phyloP scores from a whole-genome alignment of 202 grass and related monocot genomes.

The Miscanthus sacchariflorus region DNA sequence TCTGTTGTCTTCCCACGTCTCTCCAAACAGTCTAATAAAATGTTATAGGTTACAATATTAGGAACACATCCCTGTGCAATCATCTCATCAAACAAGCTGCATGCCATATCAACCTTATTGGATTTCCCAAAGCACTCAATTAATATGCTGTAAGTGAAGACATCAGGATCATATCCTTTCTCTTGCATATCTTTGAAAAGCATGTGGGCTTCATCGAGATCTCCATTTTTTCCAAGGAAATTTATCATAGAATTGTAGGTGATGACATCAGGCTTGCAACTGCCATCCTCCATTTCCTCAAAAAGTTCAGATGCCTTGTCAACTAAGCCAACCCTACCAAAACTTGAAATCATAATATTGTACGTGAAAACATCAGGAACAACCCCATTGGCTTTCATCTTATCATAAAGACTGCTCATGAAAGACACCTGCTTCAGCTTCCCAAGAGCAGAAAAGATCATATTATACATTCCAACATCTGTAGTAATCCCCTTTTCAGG shows the following conservation, averaged over 20 bases:
- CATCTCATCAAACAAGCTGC: conserved; percentile 89
- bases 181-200: conserved; percentile 98
- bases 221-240: conserved; percentile 91
- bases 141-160: conserved; percentile 88
- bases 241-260: conserved; percentile 98
- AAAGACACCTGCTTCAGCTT: conserved; percentile 83
- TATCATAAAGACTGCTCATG: conserved; percentile 69
- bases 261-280: conserved; percentile 84
- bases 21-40: conserved; percentile 95
- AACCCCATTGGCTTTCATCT: conserved; percentile 81
- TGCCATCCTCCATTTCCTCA: conserved; percentile 77
- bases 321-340: conserved; percentile 86
- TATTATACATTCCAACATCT: conserved; percentile 88
- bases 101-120: conserved; percentile 92
- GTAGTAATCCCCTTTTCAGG: conserved; percentile 80
- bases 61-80: conserved; percentile 74
- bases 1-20: conserved; percentile 66
- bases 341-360: conserved; percentile 96
- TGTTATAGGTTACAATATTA: conserved; percentile 96
- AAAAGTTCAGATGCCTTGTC: conserved; percentile 77
- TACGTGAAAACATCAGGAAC: conserved; percentile 90
- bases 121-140: conserved; percentile 99
- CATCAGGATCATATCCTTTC: conserved; percentile 91
- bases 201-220: conserved; percentile 86
- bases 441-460: conserved; percentile 88